Evolutionary conservation across 805 yeast species (phyloP), one percentile per base, ranked within the genome.

Genomic region (Ogataea kodamae): DNA sequence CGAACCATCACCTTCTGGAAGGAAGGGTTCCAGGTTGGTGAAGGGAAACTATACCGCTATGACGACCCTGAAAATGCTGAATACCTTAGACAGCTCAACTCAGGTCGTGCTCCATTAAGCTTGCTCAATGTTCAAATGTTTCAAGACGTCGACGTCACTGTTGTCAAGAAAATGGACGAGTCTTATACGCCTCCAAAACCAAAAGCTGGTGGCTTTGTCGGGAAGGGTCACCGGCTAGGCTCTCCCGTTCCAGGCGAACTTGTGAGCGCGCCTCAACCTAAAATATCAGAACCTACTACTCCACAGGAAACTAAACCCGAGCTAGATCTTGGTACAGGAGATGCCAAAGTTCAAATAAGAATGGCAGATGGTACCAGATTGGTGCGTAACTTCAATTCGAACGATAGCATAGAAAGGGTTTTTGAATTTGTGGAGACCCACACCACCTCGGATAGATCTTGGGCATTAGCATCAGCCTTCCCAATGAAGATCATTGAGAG

Each of bases 1-100:
- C 73, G 97, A 52, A 83, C 83, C 25, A 81, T 92, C 42, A 86
- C 95, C 0, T 90, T 92, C 57, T 92, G 98, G 98, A 81, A 78
- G 48, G 90, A 92, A 52, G 98, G 98, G 2, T 92, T 92, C 62
- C 86, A 87, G 43, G 88, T 92, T 16, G 97, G 92, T 19, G 96
- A 89, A 30, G 97, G 97, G 2, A 75, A 76, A 15, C 69, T 92
- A 36, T 81, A 74, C 57, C 69, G 92, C 39, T 92, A 88, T 57
- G 96, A 90, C 52, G 97, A 92, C 57, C 96, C 96, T 5, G 77
- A 73, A n/a, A 92, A 90, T 56, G 79, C 79, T 29, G 73, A 70
- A 26, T 82, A 85, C 45, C 67, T 92, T 49, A 72, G 78, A 44
- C 92, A 89, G 46, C 71, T 92, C 60, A 83, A 85, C 53, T 72